Evolutionary conservation across 495 filamentous ascomycete species (phyloP).

Genomic region (Thozetella sp.): DNA sequence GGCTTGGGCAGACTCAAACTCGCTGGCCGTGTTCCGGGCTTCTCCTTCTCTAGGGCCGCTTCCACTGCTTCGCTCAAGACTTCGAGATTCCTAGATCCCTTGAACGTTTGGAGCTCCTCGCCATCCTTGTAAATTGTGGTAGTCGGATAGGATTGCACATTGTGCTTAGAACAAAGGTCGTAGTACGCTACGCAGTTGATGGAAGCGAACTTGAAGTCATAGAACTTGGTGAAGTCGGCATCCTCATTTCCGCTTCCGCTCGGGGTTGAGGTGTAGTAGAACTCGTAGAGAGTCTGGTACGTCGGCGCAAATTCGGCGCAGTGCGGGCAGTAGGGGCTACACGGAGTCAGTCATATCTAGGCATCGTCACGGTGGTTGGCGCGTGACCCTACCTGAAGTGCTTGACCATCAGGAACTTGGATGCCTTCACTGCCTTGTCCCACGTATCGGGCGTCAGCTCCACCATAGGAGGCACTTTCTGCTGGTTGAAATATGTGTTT

Average conservation of each 20-base stretch:
- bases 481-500: constrained; percentile 76
- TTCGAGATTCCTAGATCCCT: constrained; percentile 62
- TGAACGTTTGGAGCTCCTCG: constrained; percentile 58
- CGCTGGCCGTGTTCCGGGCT: constrained; percentile 75
- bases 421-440: constrained; percentile 33
- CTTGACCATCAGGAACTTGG: constrained; percentile 50
- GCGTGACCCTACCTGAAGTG: constrained; percentile 41
- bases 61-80: constrained; percentile 72
- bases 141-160: constrained; percentile 69
- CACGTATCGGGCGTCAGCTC: constrained; percentile 48
- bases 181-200: constrained; percentile 83
- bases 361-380: neutral
- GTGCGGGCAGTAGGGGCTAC: constrained; percentile 70
- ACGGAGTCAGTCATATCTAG: constrained; percentile 5
- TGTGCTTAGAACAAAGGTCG: constrained; percentile 68
- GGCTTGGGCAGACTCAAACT: constrained; percentile 41
- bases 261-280: constrained; percentile 91
- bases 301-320: constrained; percentile 79
- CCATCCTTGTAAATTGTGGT: constrained; percentile 86
- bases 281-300: constrained; percentile 94
- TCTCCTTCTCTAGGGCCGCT: constrained; percentile 72
- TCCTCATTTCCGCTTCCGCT: constrained; percentile 26
- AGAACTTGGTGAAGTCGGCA: constrained; percentile 63
- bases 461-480: constrained; percentile 74
- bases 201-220: constrained; percentile 85